Evolutionary conservation across 2,329 filamentous ascomycete species (phyloP).

Genomic region (Teratosphaeria destructans): DNA sequence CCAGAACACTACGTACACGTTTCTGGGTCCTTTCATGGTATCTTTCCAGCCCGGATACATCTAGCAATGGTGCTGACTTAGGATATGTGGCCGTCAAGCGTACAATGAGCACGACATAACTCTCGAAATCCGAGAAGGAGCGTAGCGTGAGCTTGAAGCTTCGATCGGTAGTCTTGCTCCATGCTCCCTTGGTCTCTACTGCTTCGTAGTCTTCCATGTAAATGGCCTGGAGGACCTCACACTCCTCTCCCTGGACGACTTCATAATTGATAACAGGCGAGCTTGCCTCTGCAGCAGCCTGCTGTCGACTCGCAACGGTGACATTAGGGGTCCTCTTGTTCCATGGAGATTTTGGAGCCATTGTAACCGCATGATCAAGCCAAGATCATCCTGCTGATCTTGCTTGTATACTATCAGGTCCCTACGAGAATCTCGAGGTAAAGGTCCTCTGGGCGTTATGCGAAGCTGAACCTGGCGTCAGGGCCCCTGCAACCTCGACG

Average conservation of each 20-base stretch:
- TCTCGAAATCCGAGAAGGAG: constrained; percentile 60
- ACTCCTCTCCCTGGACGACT: constrained; percentile 78
- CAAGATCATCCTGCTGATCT: constrained; percentile 10
- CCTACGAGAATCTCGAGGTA: not conserved
- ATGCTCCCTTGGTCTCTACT: constrained; percentile 62
- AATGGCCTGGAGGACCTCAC: constrained; percentile 75
- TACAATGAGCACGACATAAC: constrained; percentile 62
- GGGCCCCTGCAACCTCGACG: not conserved
- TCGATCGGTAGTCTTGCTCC: constrained; percentile 77
- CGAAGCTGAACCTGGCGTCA: not conserved
- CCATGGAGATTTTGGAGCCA: constrained; percentile 39
- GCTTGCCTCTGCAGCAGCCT: not conserved
- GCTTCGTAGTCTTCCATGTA: constrained; percentile 81
- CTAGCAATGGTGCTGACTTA: constrained; percentile 65
- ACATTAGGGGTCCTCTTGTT: constrained; percentile 17
- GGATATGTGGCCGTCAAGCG: constrained; percentile 86
- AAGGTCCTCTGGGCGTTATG: not conserved
- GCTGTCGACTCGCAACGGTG: not conserved
- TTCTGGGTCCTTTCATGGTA: constrained; percentile 61
- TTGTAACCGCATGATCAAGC: constrained; percentile 11
- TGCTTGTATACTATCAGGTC: constrained; percentile 11
- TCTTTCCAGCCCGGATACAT: constrained; percentile 52
- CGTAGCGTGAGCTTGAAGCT: constrained; percentile 72
- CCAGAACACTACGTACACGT: constrained; percentile 59
- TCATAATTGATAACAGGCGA: constrained; percentile 53